A percentile compares a stretch with the other conserved stretches of the same genome.
These are phyloP conservation scores for Pulveroboletus sp. DNA, from an alignment of 768 basidiomycete species.

Conservation along the genomic window DNA sequence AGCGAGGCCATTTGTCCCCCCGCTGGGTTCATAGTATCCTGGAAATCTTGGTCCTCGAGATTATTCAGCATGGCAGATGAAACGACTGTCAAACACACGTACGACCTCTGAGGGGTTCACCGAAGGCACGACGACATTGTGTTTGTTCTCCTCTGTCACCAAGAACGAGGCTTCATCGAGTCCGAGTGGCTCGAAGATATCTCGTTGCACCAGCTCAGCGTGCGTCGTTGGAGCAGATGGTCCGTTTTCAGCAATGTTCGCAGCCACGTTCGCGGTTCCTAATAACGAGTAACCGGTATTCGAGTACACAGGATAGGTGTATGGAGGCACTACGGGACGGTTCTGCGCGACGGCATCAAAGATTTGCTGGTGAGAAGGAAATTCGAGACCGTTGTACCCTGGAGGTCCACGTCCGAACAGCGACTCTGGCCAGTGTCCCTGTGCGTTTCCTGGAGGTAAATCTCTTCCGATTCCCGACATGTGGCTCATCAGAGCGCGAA, in stretches of 20 bases:
- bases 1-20: slow-evolving; percentile 52
- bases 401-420: slow-evolving; percentile 27
- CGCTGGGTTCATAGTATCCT: slow-evolving; percentile 38
- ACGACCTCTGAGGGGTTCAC: slow-evolving; percentile 34
- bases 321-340: slow-evolving; percentile 41
- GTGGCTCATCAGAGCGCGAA: slow-evolving; percentile 41
- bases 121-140: slow-evolving; percentile 38
- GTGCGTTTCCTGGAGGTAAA: slow-evolving; percentile 32
- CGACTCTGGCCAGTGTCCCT: slow-evolving; percentile 38
- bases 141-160: slow-evolving; percentile 32
- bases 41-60: slow-evolving; percentile 36
- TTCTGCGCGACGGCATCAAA: slow-evolving; percentile 34
- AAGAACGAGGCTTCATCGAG: slow-evolving; percentile 42
- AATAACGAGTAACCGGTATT: slow-evolving; percentile 35
- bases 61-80: background rate
- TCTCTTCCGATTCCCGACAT: slow-evolving; percentile 32
- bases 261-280: slow-evolving; percentile 34
- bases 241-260: slow-evolving; percentile 20
- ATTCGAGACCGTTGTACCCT: slow-evolving; percentile 25
- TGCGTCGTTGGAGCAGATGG: slow-evolving; percentile 29
- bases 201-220: slow-evolving; percentile 41
- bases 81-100: slow-evolving; percentile 5
- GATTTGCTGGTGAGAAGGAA: slow-evolving; percentile 31
- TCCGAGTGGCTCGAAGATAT: slow-evolving; percentile 46
- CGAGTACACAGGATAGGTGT: slow-evolving; percentile 41